Evolutionary conservation across 768 basidiomycete genomes (phyloP).

Genomic region (Mycena epipterygia): DNA sequence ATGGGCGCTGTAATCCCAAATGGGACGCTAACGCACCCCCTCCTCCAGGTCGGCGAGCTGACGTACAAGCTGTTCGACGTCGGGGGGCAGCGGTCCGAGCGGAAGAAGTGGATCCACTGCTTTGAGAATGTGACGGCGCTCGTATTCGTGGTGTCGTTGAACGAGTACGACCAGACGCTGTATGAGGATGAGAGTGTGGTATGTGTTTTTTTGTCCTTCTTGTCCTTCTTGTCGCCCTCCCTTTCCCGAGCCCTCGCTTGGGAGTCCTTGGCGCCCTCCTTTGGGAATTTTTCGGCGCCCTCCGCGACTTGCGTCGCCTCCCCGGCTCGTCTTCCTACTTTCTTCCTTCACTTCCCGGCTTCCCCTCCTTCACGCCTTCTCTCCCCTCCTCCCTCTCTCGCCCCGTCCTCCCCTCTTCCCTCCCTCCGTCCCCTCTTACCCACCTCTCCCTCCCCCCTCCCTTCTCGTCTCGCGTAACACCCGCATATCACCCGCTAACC

Average conservation of each 20-base stretch:
- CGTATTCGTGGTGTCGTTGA: constrained; percentile 90
- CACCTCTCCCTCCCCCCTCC: too few species aligned
- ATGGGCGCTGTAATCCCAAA: neutral
- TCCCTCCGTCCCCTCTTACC: too few species aligned
- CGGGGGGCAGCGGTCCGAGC: constrained; percentile 93
- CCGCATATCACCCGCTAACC: neutral
- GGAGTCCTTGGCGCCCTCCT: too few species aligned
- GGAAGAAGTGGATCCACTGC: constrained; percentile 95
- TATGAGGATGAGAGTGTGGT: constrained; percentile 94
- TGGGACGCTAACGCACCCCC: too few species aligned
- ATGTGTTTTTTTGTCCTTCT: constrained; percentile 45
- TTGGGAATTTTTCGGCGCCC: too few species aligned
- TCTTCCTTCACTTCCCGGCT: too few species aligned
- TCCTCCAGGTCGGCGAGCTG: constrained; percentile 54
- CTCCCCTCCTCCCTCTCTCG: neutral
- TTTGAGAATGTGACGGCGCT: constrained; percentile 97
- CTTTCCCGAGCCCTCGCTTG: neutral
- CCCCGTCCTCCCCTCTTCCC: neutral
- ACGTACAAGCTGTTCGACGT: constrained; percentile 32
- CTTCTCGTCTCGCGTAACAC: neutral
- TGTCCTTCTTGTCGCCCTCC: neutral
- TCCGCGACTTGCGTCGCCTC: too few species aligned
- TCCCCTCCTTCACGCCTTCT: too few species aligned
- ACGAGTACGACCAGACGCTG: constrained; percentile 94
- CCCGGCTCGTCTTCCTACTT: too few species aligned